Percentiles rank a stretch among this genome's conserved stretches.
Conservation (phyloP, 768 basidiomycete genomes). For the Amanita phalloides region DNA sequence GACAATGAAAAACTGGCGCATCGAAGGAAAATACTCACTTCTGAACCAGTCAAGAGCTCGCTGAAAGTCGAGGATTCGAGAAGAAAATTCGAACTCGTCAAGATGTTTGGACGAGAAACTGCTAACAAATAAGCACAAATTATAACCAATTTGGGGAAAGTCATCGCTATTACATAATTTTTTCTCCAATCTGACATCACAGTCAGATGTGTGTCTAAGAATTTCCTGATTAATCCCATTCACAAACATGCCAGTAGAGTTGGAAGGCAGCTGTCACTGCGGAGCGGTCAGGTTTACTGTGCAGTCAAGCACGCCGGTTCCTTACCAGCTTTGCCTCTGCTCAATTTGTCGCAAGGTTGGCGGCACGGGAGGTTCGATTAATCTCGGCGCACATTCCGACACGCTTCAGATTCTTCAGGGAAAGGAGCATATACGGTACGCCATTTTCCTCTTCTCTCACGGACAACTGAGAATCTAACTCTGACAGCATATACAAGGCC, state of each 20-base stretch:
- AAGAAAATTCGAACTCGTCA: neutral
- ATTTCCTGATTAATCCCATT: neutral
- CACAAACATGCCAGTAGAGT: slow-evolving; percentile 40
- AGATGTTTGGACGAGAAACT: neutral
- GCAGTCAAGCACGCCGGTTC: slow-evolving; percentile 46
- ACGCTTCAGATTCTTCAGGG: slow-evolving; percentile 43
- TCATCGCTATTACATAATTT: neutral
- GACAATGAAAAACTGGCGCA: slow-evolving; percentile 12
- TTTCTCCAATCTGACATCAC: neutral
- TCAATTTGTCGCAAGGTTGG: slow-evolving; percentile 68
- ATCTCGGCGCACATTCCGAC: slow-evolving; percentile 45
- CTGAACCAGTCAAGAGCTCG: neutral
- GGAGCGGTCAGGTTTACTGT: slow-evolving; percentile 37
- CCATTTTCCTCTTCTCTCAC: neutral
- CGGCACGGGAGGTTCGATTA: slow-evolving; percentile 53
- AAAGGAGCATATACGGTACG: slow-evolving; percentile 41
- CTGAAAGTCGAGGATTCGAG: neutral
- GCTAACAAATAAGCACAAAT: neutral
- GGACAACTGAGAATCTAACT: neutral
- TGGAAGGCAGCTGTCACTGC: slow-evolving; percentile 47
- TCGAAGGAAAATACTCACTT: neutral
- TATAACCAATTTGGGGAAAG: too few species aligned
- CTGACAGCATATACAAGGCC: slow-evolving; percentile 39
- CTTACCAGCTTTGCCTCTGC: slow-evolving; percentile 60
- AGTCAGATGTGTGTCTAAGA: too few species aligned